Evolutionary conservation across 2,329 filamentous ascomycete genomes (phyloP).

Genomic region (Aspergillus viridinutans): DNA sequence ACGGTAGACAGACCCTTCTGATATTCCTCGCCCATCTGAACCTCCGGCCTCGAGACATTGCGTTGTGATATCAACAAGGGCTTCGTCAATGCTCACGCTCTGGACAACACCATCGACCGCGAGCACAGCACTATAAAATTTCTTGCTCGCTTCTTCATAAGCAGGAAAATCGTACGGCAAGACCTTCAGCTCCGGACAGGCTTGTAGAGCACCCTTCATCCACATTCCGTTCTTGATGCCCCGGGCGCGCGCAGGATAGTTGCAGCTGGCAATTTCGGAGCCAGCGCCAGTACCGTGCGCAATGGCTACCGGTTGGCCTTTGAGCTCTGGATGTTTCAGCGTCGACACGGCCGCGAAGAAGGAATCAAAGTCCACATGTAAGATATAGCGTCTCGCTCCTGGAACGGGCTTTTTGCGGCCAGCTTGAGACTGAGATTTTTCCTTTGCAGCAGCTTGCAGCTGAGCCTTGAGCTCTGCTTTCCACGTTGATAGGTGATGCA

Average conservation of each 20-base stretch:
- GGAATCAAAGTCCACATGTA: conserved; percentile 97
- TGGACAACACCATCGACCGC: conserved; percentile 78
- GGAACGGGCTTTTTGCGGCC: conserved; percentile 51
- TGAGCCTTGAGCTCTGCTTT: conserved; percentile 89
- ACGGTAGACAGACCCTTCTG: conserved; percentile 66
- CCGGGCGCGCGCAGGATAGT: conserved; percentile 81
- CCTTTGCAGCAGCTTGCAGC: conserved; percentile 73
- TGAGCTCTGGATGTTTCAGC: conserved; percentile 69
- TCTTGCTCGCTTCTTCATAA: conserved; percentile 84
- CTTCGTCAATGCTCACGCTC: conserved; percentile 96
- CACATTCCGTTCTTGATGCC: conserved; percentile 98
- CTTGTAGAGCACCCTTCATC: conserved; percentile 85
- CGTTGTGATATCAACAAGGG: conserved; percentile 75
- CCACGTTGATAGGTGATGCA: conserved; percentile 95
- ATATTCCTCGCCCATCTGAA: conserved; percentile 60
- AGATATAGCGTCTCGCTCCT: conserved; percentile 71
- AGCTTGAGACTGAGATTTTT: conserved; percentile 53
- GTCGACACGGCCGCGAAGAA: conserved; percentile 94
- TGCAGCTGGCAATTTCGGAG: conserved; percentile 96
- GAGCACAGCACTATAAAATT: conserved; percentile 83
- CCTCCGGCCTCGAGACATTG: conserved; percentile 63
- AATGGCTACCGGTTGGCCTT: conserved; percentile 78
- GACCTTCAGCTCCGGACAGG: conserved; percentile 82
- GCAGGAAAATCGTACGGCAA: conserved; percentile 93
- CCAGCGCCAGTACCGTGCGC: conserved; percentile 81